A percentile compares a stretch with the other conserved stretches of the same genome.
phyloP scores from a whole-genome alignment of 2,329 filamentous ascomycete species.

The Elsinoe perseae region DNA sequence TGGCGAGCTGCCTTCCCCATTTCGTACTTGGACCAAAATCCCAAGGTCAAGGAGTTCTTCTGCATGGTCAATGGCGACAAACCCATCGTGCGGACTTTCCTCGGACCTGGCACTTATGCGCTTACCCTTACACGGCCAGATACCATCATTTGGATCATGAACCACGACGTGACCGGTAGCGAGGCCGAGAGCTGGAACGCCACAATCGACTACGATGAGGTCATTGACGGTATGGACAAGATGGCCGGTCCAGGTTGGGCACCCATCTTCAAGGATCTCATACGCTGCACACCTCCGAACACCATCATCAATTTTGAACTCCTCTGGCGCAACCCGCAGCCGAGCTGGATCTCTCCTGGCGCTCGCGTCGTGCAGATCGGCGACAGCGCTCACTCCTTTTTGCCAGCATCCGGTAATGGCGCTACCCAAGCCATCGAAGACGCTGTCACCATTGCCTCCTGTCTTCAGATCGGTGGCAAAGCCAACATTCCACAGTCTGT shows the following conservation, averaged over 20 bases:
- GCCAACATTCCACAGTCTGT: constrained; percentile 34
- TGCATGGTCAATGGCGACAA: constrained; percentile 35
- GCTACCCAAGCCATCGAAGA: constrained; percentile 44
- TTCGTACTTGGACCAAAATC: constrained; percentile 39
- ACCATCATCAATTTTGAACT: constrained; percentile 45
- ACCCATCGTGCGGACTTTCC: constrained; percentile 40
- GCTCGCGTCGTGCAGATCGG: constrained; percentile 40
- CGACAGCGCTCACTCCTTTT: constrained; percentile 40
- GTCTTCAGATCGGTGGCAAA: constrained; percentile 39
- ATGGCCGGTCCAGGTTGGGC: constrained; percentile 40
- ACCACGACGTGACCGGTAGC: constrained; percentile 40
- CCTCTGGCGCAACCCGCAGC: constrained; percentile 36
- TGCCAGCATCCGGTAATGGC: constrained; percentile 40
- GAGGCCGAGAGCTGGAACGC: constrained; percentile 42
- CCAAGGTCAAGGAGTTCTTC: constrained; percentile 42
- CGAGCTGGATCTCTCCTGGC: constrained; percentile 37
- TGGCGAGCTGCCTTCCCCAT: constrained; percentile 32
- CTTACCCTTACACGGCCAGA: constrained; percentile 40
- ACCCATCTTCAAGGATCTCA: constrained; percentile 39
- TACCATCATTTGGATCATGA: constrained; percentile 45
- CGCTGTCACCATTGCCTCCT: constrained; percentile 39
- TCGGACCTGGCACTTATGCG: constrained; percentile 38
- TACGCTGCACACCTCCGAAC: constrained; percentile 37
- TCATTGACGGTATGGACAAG: constrained; percentile 39
- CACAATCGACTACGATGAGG: constrained; percentile 40